Base-by-base conservation (phyloP, 768 basidiomycete genomes). In the Hypsizygus marmoreus region DNA sequence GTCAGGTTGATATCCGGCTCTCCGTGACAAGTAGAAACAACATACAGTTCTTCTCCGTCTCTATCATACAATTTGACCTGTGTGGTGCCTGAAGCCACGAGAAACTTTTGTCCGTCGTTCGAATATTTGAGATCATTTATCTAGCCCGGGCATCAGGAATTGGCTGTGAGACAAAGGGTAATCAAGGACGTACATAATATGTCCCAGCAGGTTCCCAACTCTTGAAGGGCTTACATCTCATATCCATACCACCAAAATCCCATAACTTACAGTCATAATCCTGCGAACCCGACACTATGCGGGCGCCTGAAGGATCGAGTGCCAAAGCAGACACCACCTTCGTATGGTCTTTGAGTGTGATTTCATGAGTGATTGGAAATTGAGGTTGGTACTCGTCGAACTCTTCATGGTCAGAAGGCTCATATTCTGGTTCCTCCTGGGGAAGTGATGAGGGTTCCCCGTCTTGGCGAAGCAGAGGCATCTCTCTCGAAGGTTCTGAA, bases 171-270 rank as follows among this genome's bases (percentile, higher is more conserved):
- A 26, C 37, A 35, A 49, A 48, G 47, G 50, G 31, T 28, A 14
- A 14, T 2, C 13, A 46, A 37, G 33, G 10, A 69, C 77, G 45
- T 53, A 95, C 93, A 69, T 95, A 85, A 67, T 97, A 97, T 57
- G 85, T 91, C 52, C 91, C 93, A 48, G 89, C 85, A 50, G 94
- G 90, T 63, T 99, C 97, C 84, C 90, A 98, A 55, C 82, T 90
- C 71, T 95, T 90, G 80, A 99, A 98, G 12, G 97, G 95, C 67
- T 91, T 91, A 67, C 86, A 84, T 53, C 83, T 72, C 51, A 76
- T 72, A 60, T 91, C 88, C 97, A 99, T 99, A 12, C 97, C 97
- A 56, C 95, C 95, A 67, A 98, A 98, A 68, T 99, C 97, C 95
- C 95, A 99, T 43, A 99, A 67, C 70, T 98, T 98, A 67, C 88